phyloP scores from a whole-genome alignment of 2,329 filamentous ascomycete species.

The Cercospora canescens region DNA sequence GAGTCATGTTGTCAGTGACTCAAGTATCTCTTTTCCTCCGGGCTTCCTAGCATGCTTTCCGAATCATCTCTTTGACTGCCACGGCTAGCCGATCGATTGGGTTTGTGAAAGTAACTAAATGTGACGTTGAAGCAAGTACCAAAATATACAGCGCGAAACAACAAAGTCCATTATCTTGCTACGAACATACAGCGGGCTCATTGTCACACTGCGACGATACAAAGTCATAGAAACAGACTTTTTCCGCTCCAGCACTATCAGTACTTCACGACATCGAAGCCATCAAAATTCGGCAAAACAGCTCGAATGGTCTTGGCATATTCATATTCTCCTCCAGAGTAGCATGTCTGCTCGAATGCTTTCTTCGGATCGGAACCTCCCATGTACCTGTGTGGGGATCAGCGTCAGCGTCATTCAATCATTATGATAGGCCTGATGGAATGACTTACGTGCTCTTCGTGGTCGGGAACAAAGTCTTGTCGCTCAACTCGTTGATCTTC shows the following conservation, averaged over 20 bases:
- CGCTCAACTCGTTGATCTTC: constrained; percentile 30
- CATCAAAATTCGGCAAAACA: constrained; percentile 26
- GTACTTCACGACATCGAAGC: constrained; percentile 28
- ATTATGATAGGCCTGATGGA: background rate
- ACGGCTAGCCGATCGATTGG: background rate
- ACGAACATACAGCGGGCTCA: background rate
- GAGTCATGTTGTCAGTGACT: background rate
- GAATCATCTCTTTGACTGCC: background rate
- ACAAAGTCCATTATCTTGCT: background rate
- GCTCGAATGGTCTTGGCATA: constrained; percentile 32
- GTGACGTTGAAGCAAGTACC: background rate
- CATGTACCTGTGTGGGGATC: constrained; percentile 16
- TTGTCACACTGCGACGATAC: background rate
- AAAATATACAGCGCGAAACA: background rate
- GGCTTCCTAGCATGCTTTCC: too few relatives aligned
- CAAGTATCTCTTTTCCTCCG: background rate
- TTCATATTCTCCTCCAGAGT: constrained; percentile 31
- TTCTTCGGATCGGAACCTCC: constrained; percentile 26
- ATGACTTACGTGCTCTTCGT: constrained; percentile 31
- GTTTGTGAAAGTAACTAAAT: background rate
- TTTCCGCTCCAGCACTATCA: background rate
- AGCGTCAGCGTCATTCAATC: background rate
- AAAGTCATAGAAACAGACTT: background rate
- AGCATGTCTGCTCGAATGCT: constrained; percentile 32
- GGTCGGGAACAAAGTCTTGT: constrained; percentile 32